Conservation (phyloP, 306 rosid genomes). For the Erythrophleum fordii region DNA sequence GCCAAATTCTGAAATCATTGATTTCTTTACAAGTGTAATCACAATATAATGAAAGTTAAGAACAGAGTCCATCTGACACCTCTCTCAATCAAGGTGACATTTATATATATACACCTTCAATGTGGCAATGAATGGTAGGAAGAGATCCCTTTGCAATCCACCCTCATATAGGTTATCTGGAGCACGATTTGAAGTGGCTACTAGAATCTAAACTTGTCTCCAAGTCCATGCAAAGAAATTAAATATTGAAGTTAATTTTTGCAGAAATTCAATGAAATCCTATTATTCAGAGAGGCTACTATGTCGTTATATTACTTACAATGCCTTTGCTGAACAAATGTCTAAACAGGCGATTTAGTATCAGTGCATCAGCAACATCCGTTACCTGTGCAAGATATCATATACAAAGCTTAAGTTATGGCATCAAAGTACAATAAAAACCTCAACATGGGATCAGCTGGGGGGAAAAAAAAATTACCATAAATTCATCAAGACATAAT, state of each 20-base stretch:
- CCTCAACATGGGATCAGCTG: constrained; percentile 3
- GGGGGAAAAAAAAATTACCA: constrained; percentile 54
- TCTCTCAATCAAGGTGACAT: constrained; percentile 14
- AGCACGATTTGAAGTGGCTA: constrained; percentile 94
- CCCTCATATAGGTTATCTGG: constrained; percentile 94
- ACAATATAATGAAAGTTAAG: constrained; percentile 24
- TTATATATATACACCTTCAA: constrained; percentile 64
- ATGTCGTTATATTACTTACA: constrained; percentile 59
- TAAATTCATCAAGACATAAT: constrained; percentile 94
- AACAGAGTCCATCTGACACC: constrained; percentile 26
- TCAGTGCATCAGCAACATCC: constrained; percentile 97
- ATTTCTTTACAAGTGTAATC: constrained; percentile 4
- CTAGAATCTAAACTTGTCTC: constrained; percentile 77
- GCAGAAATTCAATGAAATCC: constrained; percentile 29
- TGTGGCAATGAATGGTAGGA: constrained; percentile 83
- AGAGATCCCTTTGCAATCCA: constrained; percentile 96
- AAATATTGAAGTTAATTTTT: constrained; percentile 29
- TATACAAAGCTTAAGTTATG: constrained; percentile 30
- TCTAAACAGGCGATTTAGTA: constrained; percentile 80
- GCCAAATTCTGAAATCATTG: constrained; percentile 18
- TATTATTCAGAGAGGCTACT: constrained; percentile 11
- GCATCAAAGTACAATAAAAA: constrained; percentile 30
- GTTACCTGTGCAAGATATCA: constrained; percentile 66
- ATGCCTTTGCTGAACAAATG: constrained; percentile 81
- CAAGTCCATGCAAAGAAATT: constrained; percentile 41